Percentiles rank a stretch among this genome's conserved stretches.
These are phyloP conservation scores for Tylopilus sp. DNA, from an alignment of 1,284 basidiomycete genomes.

Conservation along the genomic window DNA sequence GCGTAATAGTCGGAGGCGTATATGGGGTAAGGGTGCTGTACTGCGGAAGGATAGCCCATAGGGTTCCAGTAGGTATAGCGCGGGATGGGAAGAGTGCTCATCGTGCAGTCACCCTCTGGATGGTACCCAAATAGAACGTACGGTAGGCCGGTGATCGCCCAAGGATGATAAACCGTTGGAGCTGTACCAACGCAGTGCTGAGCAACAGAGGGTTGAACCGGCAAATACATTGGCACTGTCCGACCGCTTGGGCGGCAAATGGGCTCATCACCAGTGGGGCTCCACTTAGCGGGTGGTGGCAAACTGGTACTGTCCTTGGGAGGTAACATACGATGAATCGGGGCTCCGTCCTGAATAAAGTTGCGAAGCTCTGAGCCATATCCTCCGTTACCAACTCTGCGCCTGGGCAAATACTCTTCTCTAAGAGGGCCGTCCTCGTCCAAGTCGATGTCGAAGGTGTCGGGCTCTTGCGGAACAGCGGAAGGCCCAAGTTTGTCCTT, in stretches of 20 bases:
- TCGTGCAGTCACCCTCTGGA: conserved; percentile 19
- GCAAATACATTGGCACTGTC: conserved; percentile 54
- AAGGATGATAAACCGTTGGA: conserved; percentile 37
- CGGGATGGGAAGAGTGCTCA: conserved; percentile 15
- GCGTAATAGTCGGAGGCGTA: conserved; percentile 49
- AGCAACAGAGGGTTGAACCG: conserved; percentile 53
- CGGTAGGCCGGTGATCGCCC: conserved; percentile 35
- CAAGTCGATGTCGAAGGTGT: conserved; percentile 66
- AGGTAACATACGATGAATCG: conserved; percentile 18
- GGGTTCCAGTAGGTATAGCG: conserved; percentile 42
- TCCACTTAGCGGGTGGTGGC: conserved; percentile 77
- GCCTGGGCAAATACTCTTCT: conserved; percentile 73
- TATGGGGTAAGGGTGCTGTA: conserved; percentile 54
- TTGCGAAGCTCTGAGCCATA: conserved; percentile 4
- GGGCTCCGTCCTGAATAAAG: conserved; percentile 1
- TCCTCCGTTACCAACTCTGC: conserved; percentile 40
- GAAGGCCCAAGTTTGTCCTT: conserved; percentile 47
- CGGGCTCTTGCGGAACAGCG: conserved; percentile 35
- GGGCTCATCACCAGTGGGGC: conserved; percentile 70
- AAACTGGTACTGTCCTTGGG: conserved; percentile 38
- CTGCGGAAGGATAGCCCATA: conserved; percentile 36
- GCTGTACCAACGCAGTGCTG: conserved; percentile 27
- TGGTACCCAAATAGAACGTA: conserved; percentile 31
- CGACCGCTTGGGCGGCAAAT: conserved; percentile 53
- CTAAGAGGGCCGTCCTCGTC: conserved; percentile 77